These are phyloP conservation scores for Aureobasidium zeae DNA, from an alignment of 2,329 filamentous ascomycete species.

Conservation along the genomic window DNA sequence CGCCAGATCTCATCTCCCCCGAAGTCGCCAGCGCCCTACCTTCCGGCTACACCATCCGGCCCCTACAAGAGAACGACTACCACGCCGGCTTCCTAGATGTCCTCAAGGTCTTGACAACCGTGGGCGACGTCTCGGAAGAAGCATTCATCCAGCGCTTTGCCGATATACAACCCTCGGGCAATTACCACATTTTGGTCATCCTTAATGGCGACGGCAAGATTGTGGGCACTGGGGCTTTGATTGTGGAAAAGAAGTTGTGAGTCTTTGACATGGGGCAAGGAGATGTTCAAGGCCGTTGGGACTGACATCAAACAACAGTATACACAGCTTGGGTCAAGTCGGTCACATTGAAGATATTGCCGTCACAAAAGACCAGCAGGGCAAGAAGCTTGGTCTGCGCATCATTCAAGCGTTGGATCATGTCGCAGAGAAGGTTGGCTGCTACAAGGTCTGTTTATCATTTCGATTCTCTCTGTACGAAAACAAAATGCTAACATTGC, in stretches of 20 bases:
- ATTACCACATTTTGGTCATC: conserved; percentile 81
- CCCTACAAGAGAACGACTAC: conserved; percentile 71
- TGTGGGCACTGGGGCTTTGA: conserved; percentile 82
- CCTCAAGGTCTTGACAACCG: conserved; percentile 80
- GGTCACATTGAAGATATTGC: conserved; percentile 98
- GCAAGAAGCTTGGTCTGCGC: conserved; percentile 87
- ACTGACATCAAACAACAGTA: conserved; percentile 32
- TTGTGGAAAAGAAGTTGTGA: conserved; percentile 82
- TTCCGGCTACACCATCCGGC: conserved; percentile 70
- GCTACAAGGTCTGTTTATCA: conserved; percentile 72
- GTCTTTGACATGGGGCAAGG: too few species aligned
- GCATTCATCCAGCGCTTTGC: conserved; percentile 73
- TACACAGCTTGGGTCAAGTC: conserved; percentile 71
- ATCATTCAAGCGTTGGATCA: conserved; percentile 90
- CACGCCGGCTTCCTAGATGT: conserved; percentile 79
- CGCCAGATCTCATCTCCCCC: conserved; percentile 65
- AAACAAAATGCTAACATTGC: too few species aligned
- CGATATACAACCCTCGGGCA: conserved; percentile 53
- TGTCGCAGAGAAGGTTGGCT: conserved; percentile 79
- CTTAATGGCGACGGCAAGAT: conserved; percentile 62
- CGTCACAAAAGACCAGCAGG: conserved; percentile 88
- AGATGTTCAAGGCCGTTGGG: neutral
- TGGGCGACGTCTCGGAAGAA: conserved; percentile 71
- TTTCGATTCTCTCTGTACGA: too few species aligned
- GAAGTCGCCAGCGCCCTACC: conserved; percentile 64